phyloP scores from a whole-genome alignment of 2,329 filamentous ascomycete species.

The Aureobasidium sp. region DNA sequence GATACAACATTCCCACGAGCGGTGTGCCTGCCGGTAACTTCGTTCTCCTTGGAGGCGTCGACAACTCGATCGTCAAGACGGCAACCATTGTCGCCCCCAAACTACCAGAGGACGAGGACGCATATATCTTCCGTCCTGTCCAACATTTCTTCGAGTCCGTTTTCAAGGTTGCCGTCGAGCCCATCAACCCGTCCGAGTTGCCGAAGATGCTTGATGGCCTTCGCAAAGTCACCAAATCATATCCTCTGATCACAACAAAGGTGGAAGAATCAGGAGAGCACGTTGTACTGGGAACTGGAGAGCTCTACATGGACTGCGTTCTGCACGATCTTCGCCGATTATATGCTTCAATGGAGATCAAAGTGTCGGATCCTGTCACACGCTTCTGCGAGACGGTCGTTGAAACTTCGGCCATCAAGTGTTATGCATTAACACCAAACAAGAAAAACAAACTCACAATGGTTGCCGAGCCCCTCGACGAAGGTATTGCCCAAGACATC shows the following conservation, averaged over 20 bases:
- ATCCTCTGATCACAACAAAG: slow-evolving; percentile 90
- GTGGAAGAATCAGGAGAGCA: slow-evolving; percentile 98
- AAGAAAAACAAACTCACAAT: slow-evolving; percentile 99
- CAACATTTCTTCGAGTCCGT: slow-evolving; percentile 95
- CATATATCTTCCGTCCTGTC: slow-evolving; percentile 89
- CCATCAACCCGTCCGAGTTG: slow-evolving; percentile 93
- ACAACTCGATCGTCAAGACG: slow-evolving; percentile 97
- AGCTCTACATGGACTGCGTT: slow-evolving; percentile 99
- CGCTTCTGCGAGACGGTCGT: slow-evolving; percentile 97
- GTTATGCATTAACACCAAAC: slow-evolving; percentile 94
- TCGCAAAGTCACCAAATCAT: slow-evolving; percentile 95
- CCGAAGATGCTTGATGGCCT: slow-evolving; percentile 98
- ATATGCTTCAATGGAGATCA: slow-evolving; percentile 99
- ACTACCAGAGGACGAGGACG: slow-evolving; percentile 80
- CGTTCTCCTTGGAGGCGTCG: slow-evolving; percentile 84
- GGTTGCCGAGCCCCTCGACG: slow-evolving; percentile 91
- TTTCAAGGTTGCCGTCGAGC: slow-evolving; percentile 95
- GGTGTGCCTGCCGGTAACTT: slow-evolving; percentile 91
- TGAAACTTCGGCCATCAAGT: slow-evolving; percentile 95
- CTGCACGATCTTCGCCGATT: slow-evolving; percentile 84
- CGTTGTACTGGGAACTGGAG: slow-evolving; percentile 87
- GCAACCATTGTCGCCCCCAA: slow-evolving; percentile 79
- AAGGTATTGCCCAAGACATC: slow-evolving; percentile 91
- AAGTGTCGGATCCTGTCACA: slow-evolving; percentile 95
- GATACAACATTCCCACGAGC: slow-evolving; percentile 86